These are phyloP conservation scores for Fusarium drepaniforme DNA, from an alignment of 2,329 filamentous ascomycete genomes.

Conservation along the genomic window DNA sequence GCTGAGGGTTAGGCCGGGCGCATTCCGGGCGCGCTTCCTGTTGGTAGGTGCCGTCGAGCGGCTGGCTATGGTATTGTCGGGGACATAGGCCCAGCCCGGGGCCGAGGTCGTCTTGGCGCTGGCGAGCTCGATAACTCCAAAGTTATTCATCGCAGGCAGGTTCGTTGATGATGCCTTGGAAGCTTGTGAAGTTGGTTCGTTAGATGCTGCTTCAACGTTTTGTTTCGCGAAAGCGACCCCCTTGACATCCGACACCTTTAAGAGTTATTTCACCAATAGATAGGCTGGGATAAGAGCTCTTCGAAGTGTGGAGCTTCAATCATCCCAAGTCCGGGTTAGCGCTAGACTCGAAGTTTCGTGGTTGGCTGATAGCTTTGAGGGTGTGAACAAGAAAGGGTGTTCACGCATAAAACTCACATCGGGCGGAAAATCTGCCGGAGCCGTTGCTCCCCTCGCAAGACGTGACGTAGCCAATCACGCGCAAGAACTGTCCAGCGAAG, in stretches of 20 bases:
- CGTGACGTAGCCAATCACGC: conserved; percentile 45
- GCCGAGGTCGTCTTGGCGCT: conserved; percentile 75
- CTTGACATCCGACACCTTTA: background rate
- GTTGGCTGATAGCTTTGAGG: background rate
- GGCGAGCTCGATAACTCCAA: conserved; percentile 86
- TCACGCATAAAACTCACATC: background rate
- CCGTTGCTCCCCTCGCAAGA: conserved; percentile 10
- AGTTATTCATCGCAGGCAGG: conserved; percentile 67
- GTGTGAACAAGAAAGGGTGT: background rate
- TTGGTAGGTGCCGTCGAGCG: conserved; percentile 67
- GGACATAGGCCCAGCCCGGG: conserved; percentile 93
- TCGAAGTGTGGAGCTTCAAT: background rate
- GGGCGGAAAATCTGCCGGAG: conserved; percentile 38
- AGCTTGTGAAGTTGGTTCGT: conserved; percentile 6
- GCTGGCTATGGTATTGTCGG: conserved; percentile 73
- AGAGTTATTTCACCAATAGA: background rate
- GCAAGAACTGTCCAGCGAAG: conserved; percentile 27
- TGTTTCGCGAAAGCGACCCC: background rate
- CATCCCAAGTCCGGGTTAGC: background rate
- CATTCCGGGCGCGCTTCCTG: conserved; percentile 79
- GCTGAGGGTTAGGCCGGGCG: conserved; percentile 63
- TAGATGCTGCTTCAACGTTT: background rate
- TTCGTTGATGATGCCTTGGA: background rate
- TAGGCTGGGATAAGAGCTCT: background rate
- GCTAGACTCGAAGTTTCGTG: background rate